Evolutionary conservation across 139 green algal genomes (phyloP).

Genomic region (Haematococcus lacustris): DNA sequence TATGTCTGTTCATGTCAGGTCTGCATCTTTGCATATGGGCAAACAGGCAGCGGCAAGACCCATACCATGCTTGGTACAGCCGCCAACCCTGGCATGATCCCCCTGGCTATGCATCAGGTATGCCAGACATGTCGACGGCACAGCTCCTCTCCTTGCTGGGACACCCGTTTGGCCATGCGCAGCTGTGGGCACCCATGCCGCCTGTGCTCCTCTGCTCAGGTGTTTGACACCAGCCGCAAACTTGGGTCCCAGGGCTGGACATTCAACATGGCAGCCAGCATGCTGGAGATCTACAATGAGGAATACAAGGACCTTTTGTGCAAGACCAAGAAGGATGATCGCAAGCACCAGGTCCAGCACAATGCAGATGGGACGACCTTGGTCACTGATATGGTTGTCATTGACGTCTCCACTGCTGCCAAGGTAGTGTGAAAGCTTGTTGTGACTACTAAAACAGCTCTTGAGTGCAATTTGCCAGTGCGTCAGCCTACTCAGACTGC

Average conservation of each 20-base stretch:
- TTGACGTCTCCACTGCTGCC: slow-evolving; percentile 51
- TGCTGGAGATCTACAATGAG: slow-evolving; percentile 97
- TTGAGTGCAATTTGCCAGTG: no score
- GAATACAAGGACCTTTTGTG: slow-evolving; percentile 72
- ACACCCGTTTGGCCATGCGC: no score
- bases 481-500: background rate
- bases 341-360: slow-evolving; percentile 57
- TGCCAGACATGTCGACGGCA: no score
- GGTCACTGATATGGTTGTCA: slow-evolving; percentile 54
- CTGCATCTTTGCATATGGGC: slow-evolving; percentile 87
- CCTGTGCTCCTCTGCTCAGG: background rate
- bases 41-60: slow-evolving; percentile 83
- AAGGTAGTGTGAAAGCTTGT: no score
- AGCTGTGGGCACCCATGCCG: no score
- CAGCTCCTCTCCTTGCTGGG: no score
- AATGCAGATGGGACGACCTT: slow-evolving; percentile 47
- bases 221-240: slow-evolving; percentile 44
- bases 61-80: slow-evolving; percentile 73
- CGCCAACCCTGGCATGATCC: slow-evolving; percentile 73
- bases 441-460: no score
- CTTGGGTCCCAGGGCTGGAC: slow-evolving; percentile 68
- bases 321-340: slow-evolving; percentile 40
- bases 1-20: slow-evolving; percentile 55
- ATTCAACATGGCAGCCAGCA: slow-evolving; percentile 81
- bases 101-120: slow-evolving; percentile 75